Percentiles rank a stretch among this genome's conserved stretches.
Conservation (phyloP, 768 basidiomycete species). For the Boletus patriciae region DNA sequence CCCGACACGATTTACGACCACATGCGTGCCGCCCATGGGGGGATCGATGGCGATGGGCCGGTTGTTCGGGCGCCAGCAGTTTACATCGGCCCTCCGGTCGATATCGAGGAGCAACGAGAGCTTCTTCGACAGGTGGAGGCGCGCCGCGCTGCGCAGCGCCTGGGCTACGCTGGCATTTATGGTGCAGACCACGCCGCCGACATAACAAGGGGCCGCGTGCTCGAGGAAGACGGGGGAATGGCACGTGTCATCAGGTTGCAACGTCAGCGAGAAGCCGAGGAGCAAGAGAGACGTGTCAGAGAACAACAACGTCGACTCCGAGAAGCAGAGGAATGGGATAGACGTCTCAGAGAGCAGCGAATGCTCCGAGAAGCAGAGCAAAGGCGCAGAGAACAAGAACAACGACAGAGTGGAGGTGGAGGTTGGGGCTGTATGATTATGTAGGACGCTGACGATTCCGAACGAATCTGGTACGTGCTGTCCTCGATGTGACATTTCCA, state of each 20-base stretch:
- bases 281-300: slow-evolving; percentile 3
- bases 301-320: not conserved
- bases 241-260: not conserved
- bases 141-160: too few species aligned
- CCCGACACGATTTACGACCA: slow-evolving; percentile 36
- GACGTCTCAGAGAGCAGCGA: not conserved
- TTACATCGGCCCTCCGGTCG: slow-evolving; percentile 14
- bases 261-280: slow-evolving; percentile 4
- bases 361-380: slow-evolving; percentile 4
- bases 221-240: not conserved
- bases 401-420: not conserved
- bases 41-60: slow-evolving; percentile 23
- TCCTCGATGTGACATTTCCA: not conserved
- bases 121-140: slow-evolving; percentile 15
- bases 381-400: slow-evolving; percentile 6
- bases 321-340: not conserved
- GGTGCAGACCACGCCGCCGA: not conserved
- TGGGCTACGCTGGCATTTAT: not conserved
- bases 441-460: slow-evolving; percentile 5
- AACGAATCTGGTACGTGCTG: too few species aligned
- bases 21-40: slow-evolving; percentile 37
- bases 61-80: not conserved
- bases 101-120: slow-evolving; percentile 24
- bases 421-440: slow-evolving; percentile 30
- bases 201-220: not conserved